phyloP scores from a whole-genome alignment of 306 rosid genomes.

The Mucuna pruriens region DNA sequence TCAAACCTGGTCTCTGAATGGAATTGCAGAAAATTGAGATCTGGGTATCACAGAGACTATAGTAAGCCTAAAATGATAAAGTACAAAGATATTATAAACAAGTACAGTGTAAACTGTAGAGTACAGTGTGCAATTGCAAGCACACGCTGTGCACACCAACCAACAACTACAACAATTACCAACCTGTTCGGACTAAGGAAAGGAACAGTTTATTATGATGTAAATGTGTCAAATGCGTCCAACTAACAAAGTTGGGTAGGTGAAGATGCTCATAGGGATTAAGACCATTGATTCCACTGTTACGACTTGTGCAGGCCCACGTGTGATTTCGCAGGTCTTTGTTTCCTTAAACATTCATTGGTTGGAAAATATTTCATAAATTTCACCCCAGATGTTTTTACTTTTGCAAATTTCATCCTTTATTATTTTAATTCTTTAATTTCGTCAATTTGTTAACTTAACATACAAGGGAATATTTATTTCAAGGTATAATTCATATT shows the following conservation, averaged over 20 bases:
- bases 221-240: not conserved
- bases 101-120: not conserved
- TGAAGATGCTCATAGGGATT: conserved; percentile 12
- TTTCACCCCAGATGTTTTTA: too few species aligned
- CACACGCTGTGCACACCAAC: not conserved
- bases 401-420: too few species aligned
- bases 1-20: conserved; percentile 48
- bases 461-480: too few species aligned
- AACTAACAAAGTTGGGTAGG: conserved; percentile 27
- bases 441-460: too few species aligned
- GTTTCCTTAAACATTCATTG: not conserved
- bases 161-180: conserved; percentile 30
- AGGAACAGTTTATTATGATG: not conserved
- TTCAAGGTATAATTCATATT: too few species aligned
- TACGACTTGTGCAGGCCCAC: not conserved
- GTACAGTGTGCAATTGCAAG: not conserved
- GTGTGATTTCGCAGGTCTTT: not conserved
- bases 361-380: too few species aligned
- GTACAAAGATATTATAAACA: not conserved
- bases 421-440: too few species aligned
- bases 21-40: conserved; percentile 38
- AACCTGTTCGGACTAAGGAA: not conserved
- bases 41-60: conserved; percentile 22
- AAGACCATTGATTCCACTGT: not conserved
- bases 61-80: not conserved